Base-by-base conservation (phyloP, 2,329 filamentous ascomycete genomes). In the Cladosporium cucumerinum region DNA sequence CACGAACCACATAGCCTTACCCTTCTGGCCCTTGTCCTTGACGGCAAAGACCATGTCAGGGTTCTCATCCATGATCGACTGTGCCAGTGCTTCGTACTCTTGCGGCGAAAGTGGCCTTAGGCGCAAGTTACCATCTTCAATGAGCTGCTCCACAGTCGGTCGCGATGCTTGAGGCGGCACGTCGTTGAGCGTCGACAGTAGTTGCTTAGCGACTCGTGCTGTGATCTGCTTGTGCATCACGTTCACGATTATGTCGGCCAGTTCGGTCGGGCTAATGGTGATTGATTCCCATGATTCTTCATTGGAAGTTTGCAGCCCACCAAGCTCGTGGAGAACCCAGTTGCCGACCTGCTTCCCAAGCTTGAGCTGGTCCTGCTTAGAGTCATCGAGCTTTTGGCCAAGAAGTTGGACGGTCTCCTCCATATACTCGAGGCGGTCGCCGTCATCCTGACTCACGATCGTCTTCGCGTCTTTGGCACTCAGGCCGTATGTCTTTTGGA, bases 401-500 rank as follows among this genome's bases (percentile, higher is more conserved):
- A 89, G 72, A 1, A 75, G 74, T 2, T 82, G 80, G 1, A 91
- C 81, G 0, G 92, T 85, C 28, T 86, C 83, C 72, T 90, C 88
- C 73, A 93, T 96, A 76, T 93, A 97, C 69, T 97, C 89, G 4
- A 95, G 79, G 49, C 93, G 85, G 8, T 87, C 87, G 8, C 93
- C 93, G 63, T 89, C 86, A 68, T 98, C 91, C 0, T 96, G 81
- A 8, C 86, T 84, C 55, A 93, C 83, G 36, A 99, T 81, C 0
- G 93, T 90, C 69, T 91, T 85, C 1, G 94, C 93, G 72, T 99
- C 95, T 74, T 95, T 95, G 8, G 86, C 75, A 0, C 88, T 90
- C 14, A 99, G 80, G 0, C 86, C 86, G 71, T 91, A 93, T n/a
- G 75, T 74, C 6, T 76, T 68, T 2, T 83, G 77, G 0, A 79